phyloP scores from a whole-genome alignment of 2,329 filamentous ascomycete species.

The Clonostachys chloroleuca region DNA sequence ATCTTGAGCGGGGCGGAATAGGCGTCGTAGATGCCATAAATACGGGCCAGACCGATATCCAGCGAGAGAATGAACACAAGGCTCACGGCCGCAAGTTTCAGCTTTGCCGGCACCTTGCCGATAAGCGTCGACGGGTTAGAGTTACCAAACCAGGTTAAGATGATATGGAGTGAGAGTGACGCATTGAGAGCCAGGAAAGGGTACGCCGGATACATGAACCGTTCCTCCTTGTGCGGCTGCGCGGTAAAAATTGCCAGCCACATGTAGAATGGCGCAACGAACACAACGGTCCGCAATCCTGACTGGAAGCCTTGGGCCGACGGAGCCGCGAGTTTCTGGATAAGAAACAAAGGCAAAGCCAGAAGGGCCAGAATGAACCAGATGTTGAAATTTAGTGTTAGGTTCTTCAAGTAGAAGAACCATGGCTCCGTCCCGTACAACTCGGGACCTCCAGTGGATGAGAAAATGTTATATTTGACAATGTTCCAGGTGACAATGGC shows the following conservation, averaged over 20 bases:
- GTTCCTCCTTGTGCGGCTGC: constrained; percentile 95
- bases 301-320: constrained; percentile 62
- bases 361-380: constrained; percentile 82
- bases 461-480: constrained; percentile 92
- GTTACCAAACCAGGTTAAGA: constrained; percentile 71
- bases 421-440: constrained; percentile 96
- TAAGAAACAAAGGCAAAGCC: constrained; percentile 68
- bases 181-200: constrained; percentile 88
- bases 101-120: constrained; percentile 66
- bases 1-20: constrained; percentile 78
- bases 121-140: constrained; percentile 61
- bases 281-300: constrained; percentile 70
- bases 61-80: constrained; percentile 59
- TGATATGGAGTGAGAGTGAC: constrained; percentile 75
- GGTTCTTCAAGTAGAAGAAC: constrained; percentile 92
- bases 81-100: constrained; percentile 67
- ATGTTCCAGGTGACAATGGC: constrained; percentile 86
- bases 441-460: constrained; percentile 74
- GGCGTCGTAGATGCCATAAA: constrained; percentile 71
- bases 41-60: constrained; percentile 65
- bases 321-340: constrained; percentile 64
- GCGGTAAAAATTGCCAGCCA: constrained; percentile 89
- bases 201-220: constrained; percentile 98
- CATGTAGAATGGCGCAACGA: constrained; percentile 84
- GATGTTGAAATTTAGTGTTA: constrained; percentile 90